Conservation (phyloP, 305 asterid genomes). For the Fraxinus platypoda region DNA sequence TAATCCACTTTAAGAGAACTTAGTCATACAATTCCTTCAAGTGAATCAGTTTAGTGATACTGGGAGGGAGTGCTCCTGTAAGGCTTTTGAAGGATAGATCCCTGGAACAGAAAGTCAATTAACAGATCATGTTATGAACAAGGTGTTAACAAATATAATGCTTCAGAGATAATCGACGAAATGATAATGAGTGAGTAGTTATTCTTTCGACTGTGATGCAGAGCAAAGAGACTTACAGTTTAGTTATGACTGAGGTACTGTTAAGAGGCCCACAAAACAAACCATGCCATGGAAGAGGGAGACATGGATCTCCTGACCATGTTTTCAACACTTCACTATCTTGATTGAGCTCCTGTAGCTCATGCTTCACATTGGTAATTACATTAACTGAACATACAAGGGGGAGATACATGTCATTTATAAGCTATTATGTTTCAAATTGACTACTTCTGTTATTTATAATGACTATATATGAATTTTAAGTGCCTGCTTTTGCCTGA, state of each 20-base stretch:
- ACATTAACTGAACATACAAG: conserved; percentile 37
- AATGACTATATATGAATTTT: background rate
- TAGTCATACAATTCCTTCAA: conserved; percentile 59
- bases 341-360: conserved; percentile 47
- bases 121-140: background rate
- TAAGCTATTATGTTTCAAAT: background rate
- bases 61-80: conserved; percentile 52
- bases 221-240: conserved; percentile 47
- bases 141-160: background rate
- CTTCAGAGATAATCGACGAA: background rate
- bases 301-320: conserved; percentile 78
- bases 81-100: conserved; percentile 46
- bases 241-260: conserved; percentile 38
- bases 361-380: conserved; percentile 52
- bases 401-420: conserved; percentile 3
- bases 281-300: conserved; percentile 69
- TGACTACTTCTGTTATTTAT: background rate
- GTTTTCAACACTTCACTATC: conserved; percentile 42
- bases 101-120: conserved; percentile 34
- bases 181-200: background rate
- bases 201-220: background rate
- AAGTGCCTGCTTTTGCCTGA: background rate
- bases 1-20: background rate
- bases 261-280: conserved; percentile 45
- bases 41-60: conserved; percentile 49